Percentiles rank a stretch among this genome's conserved stretches.
These are phyloP conservation scores for Aspergillus sp. DNA, from an alignment of 2,329 filamentous ascomycete species.

Conservation along the genomic window DNA sequence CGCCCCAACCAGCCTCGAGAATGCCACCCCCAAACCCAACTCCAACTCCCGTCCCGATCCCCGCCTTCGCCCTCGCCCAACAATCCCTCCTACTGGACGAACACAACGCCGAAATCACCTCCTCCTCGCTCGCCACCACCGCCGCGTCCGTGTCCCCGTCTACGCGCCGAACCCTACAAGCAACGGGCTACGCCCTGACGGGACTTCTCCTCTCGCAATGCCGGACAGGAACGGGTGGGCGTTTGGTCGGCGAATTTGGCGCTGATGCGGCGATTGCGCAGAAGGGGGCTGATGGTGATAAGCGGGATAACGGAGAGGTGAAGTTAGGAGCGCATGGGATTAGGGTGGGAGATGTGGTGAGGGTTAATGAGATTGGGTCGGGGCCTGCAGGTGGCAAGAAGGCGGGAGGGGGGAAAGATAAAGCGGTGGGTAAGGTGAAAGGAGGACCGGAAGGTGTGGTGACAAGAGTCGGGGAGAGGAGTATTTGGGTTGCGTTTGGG, in stretches of 20 bases:
- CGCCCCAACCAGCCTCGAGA: no score
- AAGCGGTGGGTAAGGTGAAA: slow-evolving; percentile 30
- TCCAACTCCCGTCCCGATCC: slow-evolving; percentile 31
- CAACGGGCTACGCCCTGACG: slow-evolving; percentile 41
- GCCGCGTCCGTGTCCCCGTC: slow-evolving; percentile 41
- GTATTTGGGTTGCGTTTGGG: slow-evolving; percentile 47
- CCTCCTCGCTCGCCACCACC: slow-evolving; percentile 42
- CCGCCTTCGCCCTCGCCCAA: slow-evolving; percentile 44
- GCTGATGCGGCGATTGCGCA: slow-evolving; percentile 67
- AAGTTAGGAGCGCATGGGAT: slow-evolving; percentile 47
- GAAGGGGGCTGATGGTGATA: slow-evolving; percentile 27
- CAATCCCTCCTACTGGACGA: slow-evolving; percentile 43
- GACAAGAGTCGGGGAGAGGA: slow-evolving; percentile 44
- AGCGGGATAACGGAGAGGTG: slow-evolving; percentile 42
- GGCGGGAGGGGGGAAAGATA: slow-evolving; percentile 33
- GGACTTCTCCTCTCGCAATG: slow-evolving; percentile 67
- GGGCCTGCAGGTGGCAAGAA: slow-evolving; percentile 22
- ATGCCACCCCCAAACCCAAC: no score
- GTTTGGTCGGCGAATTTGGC: slow-evolving; percentile 78
- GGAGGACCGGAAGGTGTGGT: slow-evolving; percentile 48
- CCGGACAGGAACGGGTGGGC: slow-evolving; percentile 88
- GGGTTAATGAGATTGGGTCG: slow-evolving; percentile 40
- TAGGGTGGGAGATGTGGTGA: slow-evolving; percentile 49
- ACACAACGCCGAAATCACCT: slow-evolving; percentile 46
- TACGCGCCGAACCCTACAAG: slow-evolving; percentile 44